phyloP scores from a whole-genome alignment of 352 stramenopile genomes.

The Phytophthora constricta region DNA sequence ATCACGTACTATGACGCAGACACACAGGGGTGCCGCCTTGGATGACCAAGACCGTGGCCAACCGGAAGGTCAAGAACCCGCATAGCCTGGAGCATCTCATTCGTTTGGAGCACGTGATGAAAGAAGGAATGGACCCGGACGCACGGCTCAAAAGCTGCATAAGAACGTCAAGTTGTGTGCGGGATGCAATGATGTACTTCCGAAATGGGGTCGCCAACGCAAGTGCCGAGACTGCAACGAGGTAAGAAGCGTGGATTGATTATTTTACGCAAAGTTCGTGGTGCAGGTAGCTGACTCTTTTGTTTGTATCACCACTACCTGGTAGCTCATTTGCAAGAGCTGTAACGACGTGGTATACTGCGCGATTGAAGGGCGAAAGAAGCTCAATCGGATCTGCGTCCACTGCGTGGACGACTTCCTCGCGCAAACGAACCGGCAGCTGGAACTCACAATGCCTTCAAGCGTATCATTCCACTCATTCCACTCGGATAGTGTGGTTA shows the following conservation, averaged over 20 bases:
- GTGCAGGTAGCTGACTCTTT: neutral
- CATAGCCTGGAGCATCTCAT: conserved; percentile 70
- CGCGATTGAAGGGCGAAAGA: conserved; percentile 62
- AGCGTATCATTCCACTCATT: conserved; percentile 34
- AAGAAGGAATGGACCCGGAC: conserved; percentile 56
- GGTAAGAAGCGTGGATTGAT: conserved; percentile 27
- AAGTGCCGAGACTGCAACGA: conserved; percentile 70
- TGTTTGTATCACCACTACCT: neutral
- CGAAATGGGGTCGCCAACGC: conserved; percentile 51
- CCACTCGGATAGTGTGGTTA: conserved; percentile 20
- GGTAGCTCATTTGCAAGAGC: conserved; percentile 57
- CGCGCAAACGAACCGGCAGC: conserved; percentile 28
- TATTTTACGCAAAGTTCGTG: too few relatives aligned
- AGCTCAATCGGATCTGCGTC: conserved; percentile 75
- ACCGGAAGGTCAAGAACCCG: conserved; percentile 65
- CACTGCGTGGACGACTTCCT: conserved; percentile 59
- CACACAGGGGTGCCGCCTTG: conserved; percentile 66
- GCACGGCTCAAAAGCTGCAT: conserved; percentile 42
- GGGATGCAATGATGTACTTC: conserved; percentile 52
- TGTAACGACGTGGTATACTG: conserved; percentile 72
- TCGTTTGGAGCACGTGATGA: conserved; percentile 59
- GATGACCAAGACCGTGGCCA: conserved; percentile 68
- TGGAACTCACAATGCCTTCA: conserved; percentile 36
- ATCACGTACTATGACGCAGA: conserved; percentile 68
- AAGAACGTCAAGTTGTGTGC: conserved; percentile 46